phyloP scores from a whole-genome alignment of 2,329 filamentous ascomycete genomes.

The Microdochium nivale region DNA sequence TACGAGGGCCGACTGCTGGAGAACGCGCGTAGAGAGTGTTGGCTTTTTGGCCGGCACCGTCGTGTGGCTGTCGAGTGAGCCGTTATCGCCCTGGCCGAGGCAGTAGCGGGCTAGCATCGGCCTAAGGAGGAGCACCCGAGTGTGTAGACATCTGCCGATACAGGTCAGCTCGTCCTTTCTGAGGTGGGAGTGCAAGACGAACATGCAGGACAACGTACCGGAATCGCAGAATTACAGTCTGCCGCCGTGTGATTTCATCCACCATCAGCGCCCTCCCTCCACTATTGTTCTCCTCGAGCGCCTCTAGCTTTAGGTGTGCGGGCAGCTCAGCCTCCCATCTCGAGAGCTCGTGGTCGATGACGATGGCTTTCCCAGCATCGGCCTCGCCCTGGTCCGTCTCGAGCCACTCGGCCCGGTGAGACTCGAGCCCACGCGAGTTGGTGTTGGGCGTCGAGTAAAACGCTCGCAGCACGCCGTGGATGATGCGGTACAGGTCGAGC shows the following conservation, averaged over 20 bases:
- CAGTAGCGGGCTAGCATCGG: conserved; percentile 24
- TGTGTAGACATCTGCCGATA: conserved; percentile 19
- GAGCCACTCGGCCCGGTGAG: conserved; percentile 1
- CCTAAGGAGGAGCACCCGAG: conserved; percentile 22
- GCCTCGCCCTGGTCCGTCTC: conserved; percentile 10
- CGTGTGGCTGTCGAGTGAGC: neutral
- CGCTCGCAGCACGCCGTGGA: conserved; percentile 18
- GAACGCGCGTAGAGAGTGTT: conserved; percentile 16
- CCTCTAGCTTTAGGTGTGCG: conserved; percentile 11
- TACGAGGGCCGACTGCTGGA: conserved; percentile 22
- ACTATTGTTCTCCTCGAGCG: neutral
- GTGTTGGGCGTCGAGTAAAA: conserved; percentile 14
- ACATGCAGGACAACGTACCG: conserved; percentile 18
- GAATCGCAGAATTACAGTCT: conserved; percentile 23
- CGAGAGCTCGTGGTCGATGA: conserved; percentile 19
- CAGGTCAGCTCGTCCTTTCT: no score
- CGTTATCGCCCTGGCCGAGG: conserved; percentile 5
- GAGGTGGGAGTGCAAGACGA: neutral
- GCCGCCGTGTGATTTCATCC: conserved; percentile 18
- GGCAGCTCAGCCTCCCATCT: conserved; percentile 23
- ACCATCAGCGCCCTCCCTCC: conserved; percentile 1
- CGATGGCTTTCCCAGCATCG: conserved; percentile 20
- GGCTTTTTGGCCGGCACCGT: conserved; percentile 4
- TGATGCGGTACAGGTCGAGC: conserved; percentile 27
- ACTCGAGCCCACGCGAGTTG: neutral